These are phyloP conservation scores for Arthrobotrys musiformis DNA, from an alignment of 2,329 filamentous ascomycete genomes.

Conservation along the genomic window DNA sequence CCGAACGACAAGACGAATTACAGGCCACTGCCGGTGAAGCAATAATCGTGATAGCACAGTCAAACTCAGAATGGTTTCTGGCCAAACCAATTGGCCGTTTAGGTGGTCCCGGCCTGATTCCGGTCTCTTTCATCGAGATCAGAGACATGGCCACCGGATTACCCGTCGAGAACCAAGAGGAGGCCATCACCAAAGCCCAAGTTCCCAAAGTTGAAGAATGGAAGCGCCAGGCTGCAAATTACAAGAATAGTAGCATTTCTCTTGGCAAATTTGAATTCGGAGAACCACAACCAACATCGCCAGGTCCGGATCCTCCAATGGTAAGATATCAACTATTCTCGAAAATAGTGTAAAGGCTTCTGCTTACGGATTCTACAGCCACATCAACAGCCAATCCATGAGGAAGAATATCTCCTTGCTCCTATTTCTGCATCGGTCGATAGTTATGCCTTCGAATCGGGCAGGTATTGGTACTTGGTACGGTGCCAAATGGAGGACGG, in stretches of 20 bases:
- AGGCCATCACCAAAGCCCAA: constrained; percentile 86
- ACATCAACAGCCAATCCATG: constrained; percentile 58
- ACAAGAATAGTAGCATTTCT: constrained; percentile 98
- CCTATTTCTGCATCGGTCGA: constrained; percentile 87
- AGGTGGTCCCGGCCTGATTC: constrained; percentile 94
- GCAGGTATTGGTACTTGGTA: constrained; percentile 99
- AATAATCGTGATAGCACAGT: constrained; percentile 98
- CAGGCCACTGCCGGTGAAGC: constrained; percentile 95
- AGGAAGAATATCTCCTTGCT: constrained; percentile 68
- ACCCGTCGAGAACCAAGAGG: constrained; percentile 81
- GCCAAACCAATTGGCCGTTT: constrained; percentile 97
- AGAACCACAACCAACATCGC: constrained; percentile 58
- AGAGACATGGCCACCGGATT: constrained; percentile 90
- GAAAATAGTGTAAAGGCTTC: not conserved
- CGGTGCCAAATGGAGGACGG: constrained; percentile 91
- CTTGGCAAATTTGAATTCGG: constrained; percentile 85
- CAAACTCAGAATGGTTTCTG: constrained; percentile 98
- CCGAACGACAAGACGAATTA: constrained; percentile 93
- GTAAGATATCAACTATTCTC: constrained; percentile 61
- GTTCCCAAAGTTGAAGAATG: constrained; percentile 97
- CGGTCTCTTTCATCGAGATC: constrained; percentile 96
- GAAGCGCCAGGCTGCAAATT: constrained; percentile 99
- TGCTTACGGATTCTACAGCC: not conserved
- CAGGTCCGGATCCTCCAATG: constrained; percentile 15
- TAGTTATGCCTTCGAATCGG: constrained; percentile 92